Conservation (phyloP, 306 rosid genomes). For the Cucurbita ficifolia region DNA sequence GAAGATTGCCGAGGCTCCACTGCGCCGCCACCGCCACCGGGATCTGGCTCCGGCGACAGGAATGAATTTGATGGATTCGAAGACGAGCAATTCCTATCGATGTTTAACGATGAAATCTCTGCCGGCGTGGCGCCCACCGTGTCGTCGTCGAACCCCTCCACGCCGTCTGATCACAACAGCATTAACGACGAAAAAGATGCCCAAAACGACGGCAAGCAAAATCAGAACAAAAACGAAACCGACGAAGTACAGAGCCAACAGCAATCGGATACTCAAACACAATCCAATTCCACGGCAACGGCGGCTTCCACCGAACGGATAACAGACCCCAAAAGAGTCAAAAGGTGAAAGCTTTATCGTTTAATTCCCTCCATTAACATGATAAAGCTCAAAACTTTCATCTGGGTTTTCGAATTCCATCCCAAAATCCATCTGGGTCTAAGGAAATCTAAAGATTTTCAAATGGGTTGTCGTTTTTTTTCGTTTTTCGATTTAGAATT, state of each 20-base stretch:
- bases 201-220: not conserved
- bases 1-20: constrained; percentile 32
- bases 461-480: not conserved
- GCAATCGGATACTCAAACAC: constrained; percentile 24
- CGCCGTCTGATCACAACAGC: constrained; percentile 73
- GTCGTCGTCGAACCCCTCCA: constrained; percentile 62
- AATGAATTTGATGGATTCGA: constrained; percentile 59
- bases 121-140: constrained; percentile 14
- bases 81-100: constrained; percentile 74
- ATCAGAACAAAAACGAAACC: constrained; percentile 36
- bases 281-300: constrained; percentile 7
- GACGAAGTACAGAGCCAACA: constrained; percentile 57
- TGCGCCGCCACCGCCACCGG: not conserved
- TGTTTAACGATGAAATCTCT: constrained; percentile 53
- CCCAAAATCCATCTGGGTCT: not conserved
- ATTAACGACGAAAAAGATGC: constrained; percentile 40
- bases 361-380: not conserved
- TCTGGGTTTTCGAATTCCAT: not conserved
- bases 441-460: not conserved
- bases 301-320: constrained; percentile 25
- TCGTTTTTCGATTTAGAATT: constrained; percentile 33
- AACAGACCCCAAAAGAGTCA: constrained; percentile 79
- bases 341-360: constrained; percentile 33
- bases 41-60: not conserved
- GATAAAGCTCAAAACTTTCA: not conserved